phyloP scores from a whole-genome alignment of 306 rosid species.

The Purshia tridentata region DNA sequence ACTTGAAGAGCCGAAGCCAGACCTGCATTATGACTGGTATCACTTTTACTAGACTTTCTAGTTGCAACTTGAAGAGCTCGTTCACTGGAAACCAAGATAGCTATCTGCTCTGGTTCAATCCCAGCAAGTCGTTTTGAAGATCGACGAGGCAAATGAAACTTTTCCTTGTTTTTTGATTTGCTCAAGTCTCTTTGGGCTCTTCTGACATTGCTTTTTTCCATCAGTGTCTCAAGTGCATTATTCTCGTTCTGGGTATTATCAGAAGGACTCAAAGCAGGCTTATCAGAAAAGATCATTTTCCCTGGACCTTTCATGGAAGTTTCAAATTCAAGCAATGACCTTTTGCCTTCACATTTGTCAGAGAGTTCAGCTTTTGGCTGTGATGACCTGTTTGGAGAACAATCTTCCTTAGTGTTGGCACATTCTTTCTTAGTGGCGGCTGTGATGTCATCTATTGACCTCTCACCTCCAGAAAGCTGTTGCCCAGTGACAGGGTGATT shows the following conservation, averaged over 20 bases:
- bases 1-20: conserved; percentile 33
- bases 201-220: conserved; percentile 19
- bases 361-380: conserved; percentile 26
- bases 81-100: conserved; percentile 34
- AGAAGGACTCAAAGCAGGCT: conserved; percentile 27
- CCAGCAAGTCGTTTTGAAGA: conserved; percentile 78
- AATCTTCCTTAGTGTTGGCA: conserved; percentile 33
- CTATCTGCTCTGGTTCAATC: conserved; percentile 44
- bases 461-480: conserved; percentile 57
- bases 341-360: conserved; percentile 8
- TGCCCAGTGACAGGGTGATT: conserved; percentile 42
- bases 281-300: conserved; percentile 22
- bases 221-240: conserved; percentile 19
- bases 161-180: conserved; percentile 38
- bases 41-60: conserved; percentile 38
- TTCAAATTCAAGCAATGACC: conserved; percentile 10
- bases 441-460: conserved; percentile 19
- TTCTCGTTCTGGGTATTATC: conserved; percentile 32
- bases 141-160: conserved; percentile 44
- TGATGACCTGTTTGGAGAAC: conserved; percentile 26
- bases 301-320: conserved; percentile 13
- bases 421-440: conserved; percentile 32
- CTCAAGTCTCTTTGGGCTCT: conserved; percentile 24
- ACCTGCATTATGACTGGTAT: conserved; percentile 30
- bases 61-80: conserved; percentile 38